Conservation (phyloP, 2,329 filamentous ascomycete genomes). For the Pseudogymnoascus sp. region DNA sequence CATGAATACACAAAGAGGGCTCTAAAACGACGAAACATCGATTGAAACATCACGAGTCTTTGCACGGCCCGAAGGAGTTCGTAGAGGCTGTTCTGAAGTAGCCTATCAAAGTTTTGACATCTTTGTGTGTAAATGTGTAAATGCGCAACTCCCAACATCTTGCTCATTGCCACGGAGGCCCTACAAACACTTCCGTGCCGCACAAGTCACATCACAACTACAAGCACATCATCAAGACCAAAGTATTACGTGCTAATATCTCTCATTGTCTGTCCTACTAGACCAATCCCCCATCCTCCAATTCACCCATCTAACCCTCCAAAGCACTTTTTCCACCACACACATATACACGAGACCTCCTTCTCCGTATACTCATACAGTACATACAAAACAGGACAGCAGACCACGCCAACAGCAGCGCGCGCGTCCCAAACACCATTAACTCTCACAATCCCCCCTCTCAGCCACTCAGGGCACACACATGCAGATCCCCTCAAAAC, state of each 20-base stretch:
- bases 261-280: background rate
- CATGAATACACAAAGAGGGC: background rate
- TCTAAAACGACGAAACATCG: background rate
- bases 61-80: background rate
- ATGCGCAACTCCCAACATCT: background rate
- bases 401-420: background rate
- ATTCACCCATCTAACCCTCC: background rate
- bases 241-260: background rate
- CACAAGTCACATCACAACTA: background rate
- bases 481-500: background rate
- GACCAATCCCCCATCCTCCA: background rate
- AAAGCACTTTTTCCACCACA: background rate
- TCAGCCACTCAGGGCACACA: background rate
- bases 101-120: too few relatives aligned
- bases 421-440: background rate
- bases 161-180: background rate
- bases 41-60: background rate
- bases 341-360: background rate
- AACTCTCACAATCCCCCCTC: background rate
- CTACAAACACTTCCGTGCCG: background rate
- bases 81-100: background rate
- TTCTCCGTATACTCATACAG: conserved; percentile 1
- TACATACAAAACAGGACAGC: background rate
- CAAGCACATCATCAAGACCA: background rate
- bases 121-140: too few relatives aligned